Conservation (phyloP, 768 basidiomycete species). For the Auricularia sp. region DNA sequence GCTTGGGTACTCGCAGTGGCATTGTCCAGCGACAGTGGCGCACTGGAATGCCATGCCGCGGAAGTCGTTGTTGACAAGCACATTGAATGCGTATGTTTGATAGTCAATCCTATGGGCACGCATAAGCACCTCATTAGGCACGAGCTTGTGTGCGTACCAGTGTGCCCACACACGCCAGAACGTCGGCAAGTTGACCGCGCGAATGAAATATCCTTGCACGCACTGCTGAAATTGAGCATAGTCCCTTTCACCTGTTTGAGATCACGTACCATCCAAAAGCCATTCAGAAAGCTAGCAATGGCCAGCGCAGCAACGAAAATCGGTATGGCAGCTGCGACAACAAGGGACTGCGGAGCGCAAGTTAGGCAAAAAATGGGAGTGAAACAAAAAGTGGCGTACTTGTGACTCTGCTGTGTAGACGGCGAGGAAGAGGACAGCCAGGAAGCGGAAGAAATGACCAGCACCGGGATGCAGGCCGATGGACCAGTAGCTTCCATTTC, state of each 20-base stretch:
- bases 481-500: conserved; percentile 16
- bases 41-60: conserved; percentile 37
- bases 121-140: conserved; percentile 24
- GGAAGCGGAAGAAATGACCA: conserved; percentile 42
- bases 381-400: conserved; percentile 12
- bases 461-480: conserved; percentile 40
- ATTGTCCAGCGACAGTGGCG: conserved; percentile 23
- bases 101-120: conserved; percentile 1
- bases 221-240: conserved; percentile 6
- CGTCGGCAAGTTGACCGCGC: conserved; percentile 39
- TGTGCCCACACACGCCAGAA: conserved; percentile 53
- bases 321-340: conserved; percentile 42
- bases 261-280: conserved; percentile 47
- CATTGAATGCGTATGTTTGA: conserved; percentile 16
- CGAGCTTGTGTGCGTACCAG: conserved; percentile 34
- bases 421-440: conserved; percentile 42
- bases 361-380: not conserved
- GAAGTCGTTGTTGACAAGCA: conserved; percentile 34
- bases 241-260: conserved; percentile 32
- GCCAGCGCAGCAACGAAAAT: conserved; percentile 53
- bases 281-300: conserved; percentile 39
- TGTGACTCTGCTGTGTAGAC: conserved; percentile 45
- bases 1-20: conserved; percentile 41
- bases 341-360: conserved; percentile 14
- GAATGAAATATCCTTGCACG: conserved; percentile 31